A percentile compares a stretch with the other conserved stretches of the same genome.
Conservation (phyloP, 1,284 basidiomycete genomes). For the Amylostereum areolatum region DNA sequence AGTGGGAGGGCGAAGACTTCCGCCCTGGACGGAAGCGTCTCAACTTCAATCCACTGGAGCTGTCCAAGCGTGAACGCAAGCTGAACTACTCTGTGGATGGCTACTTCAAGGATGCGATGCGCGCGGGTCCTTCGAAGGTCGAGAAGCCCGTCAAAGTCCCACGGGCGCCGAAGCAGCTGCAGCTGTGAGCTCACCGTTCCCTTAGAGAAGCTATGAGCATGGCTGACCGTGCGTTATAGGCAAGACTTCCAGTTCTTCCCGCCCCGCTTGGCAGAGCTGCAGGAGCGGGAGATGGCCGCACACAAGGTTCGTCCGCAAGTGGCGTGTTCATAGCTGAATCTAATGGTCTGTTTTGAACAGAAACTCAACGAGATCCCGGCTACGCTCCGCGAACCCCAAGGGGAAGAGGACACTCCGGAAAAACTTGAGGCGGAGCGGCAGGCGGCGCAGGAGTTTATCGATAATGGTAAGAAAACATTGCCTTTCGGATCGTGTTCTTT, state of each 20-base stretch:
- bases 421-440: constrained; percentile 79
- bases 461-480: constrained; percentile 49
- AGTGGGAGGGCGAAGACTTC: constrained; percentile 98
- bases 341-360: constrained; percentile 23
- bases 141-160: constrained; percentile 85
- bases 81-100: constrained; percentile 92
- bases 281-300: constrained; percentile 83
- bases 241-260: constrained; percentile 99
- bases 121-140: constrained; percentile 69
- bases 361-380: constrained; percentile 74
- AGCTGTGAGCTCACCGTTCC: constrained; percentile 46
- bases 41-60: constrained; percentile 80
- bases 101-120: constrained; percentile 92
- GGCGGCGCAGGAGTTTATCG: constrained; percentile 83
- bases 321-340: not conserved
- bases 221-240: constrained; percentile 32
- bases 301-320: constrained; percentile 51
- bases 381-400: constrained; percentile 62
- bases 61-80: constrained; percentile 95
- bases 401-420: constrained; percentile 76
- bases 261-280: constrained; percentile 73
- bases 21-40: constrained; percentile 69
- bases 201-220: not conserved
- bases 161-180: constrained; percentile 85
- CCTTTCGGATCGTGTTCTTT: not conserved